Conservation (phyloP, 805 yeast species). For the Yamadazyma philogaea region DNA sequence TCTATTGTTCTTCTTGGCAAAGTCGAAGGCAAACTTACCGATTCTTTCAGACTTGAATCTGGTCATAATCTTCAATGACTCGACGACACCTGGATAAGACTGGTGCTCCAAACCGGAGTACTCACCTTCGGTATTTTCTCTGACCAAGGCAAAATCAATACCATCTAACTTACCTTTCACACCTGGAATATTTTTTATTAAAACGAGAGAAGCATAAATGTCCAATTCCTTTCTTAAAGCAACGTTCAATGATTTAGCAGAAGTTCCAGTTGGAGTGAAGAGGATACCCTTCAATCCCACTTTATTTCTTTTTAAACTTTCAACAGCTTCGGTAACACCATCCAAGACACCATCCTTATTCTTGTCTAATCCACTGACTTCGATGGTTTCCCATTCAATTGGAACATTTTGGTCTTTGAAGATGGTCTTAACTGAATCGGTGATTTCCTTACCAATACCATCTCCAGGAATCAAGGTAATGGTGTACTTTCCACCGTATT, state of each 20-base stretch:
- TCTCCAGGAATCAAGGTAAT: constrained; percentile 97
- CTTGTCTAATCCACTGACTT: constrained; percentile 46
- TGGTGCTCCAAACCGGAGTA: constrained; percentile 98
- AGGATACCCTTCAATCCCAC: constrained; percentile 96
- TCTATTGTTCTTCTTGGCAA: constrained; percentile 89
- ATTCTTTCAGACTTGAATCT: constrained; percentile 93
- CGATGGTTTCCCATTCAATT: constrained; percentile 78
- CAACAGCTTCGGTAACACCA: constrained; percentile 79
- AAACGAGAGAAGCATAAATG: constrained; percentile 91
- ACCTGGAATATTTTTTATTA: constrained; percentile 92
- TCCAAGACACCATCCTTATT: constrained; percentile 70
- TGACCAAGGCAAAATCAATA: constrained; percentile 89
- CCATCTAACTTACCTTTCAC: constrained; percentile 85
- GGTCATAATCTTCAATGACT: constrained; percentile 92
- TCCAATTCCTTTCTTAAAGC: constrained; percentile 96
- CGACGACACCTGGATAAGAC: constrained; percentile 96
- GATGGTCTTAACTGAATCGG: constrained; percentile 88
- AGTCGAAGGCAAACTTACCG: constrained; percentile 96
- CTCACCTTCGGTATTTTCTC: constrained; percentile 99
- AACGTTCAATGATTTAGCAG: constrained; percentile 86
- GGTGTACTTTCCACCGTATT: constrained; percentile 91
- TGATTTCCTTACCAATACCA: constrained; percentile 95
- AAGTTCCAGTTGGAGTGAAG: constrained; percentile 78
- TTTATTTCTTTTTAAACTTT: constrained; percentile 91
- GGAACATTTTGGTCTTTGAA: constrained; percentile 87